These are phyloP conservation scores for Triticum turgidum DNA, from an alignment of 176 grass and related monocot genomes.

Conservation along the genomic window DNA sequence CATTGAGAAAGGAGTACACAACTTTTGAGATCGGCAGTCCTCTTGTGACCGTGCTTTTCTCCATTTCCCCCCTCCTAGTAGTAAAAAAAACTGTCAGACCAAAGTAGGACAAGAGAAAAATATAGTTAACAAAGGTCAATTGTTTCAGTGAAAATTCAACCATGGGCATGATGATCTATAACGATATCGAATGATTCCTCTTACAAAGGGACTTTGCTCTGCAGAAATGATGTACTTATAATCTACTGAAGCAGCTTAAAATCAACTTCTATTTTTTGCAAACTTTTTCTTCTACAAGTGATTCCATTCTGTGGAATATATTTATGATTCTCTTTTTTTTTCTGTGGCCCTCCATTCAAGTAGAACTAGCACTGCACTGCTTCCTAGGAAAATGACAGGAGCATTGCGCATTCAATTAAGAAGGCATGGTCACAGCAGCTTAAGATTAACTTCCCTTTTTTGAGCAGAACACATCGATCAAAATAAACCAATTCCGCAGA, in stretches of 20 bases:
- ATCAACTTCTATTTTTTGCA: background rate
- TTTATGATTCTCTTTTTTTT: background rate
- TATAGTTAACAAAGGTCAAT: background rate
- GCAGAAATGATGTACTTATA: background rate
- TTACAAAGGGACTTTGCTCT: background rate
- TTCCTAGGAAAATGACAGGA: background rate
- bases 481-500: background rate
- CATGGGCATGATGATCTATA: background rate
- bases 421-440: background rate
- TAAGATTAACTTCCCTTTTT: conserved; percentile 4
- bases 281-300: background rate
- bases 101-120: background rate
- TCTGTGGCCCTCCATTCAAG: background rate
- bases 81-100: conserved; percentile 30
- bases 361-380: background rate
- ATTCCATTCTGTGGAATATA: background rate
- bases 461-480: background rate
- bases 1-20: conserved; percentile 73
- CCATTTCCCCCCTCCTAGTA: conserved; percentile 80
- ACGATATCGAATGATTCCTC: background rate
- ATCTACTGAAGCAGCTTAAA: background rate
- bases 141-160: background rate
- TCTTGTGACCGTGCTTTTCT: conserved; percentile 76
- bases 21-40: conserved; percentile 67
- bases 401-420: no score